Evolutionary conservation across 177 flowering plant species (phyloP).

Genomic region (Vitis hybrid): DNA sequence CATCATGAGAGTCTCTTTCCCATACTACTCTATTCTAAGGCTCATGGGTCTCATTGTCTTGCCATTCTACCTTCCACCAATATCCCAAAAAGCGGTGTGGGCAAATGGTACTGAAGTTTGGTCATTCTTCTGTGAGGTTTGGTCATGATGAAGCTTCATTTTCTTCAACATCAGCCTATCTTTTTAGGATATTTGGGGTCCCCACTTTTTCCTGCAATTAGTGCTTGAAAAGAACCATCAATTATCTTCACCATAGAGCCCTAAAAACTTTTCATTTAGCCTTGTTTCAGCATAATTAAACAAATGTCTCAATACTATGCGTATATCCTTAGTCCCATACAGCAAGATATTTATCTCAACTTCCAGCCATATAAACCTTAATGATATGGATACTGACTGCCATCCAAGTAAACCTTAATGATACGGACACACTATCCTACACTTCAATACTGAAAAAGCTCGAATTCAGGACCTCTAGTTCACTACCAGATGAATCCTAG

Average conservation of each 20-base stretch:
- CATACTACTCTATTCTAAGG: not conserved
- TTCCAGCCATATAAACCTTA: too few species aligned
- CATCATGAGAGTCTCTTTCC: too few species aligned
- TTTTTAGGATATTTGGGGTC: not conserved
- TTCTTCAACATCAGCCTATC: not conserved
- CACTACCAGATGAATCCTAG: too few species aligned
- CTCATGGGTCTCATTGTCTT: not conserved
- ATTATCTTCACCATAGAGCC: not conserved
- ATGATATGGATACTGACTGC: too few species aligned
- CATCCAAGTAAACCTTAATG: too few species aligned
- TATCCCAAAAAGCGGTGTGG: not conserved
- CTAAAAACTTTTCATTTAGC: not conserved
- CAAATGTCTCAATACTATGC: too few species aligned
- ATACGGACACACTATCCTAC: too few species aligned
- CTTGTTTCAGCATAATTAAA: too few species aligned
- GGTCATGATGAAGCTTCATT: not conserved
- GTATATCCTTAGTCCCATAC: too few species aligned
- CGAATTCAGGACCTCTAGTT: too few species aligned
- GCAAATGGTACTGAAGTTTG: not conserved
- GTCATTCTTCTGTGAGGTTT: not conserved
- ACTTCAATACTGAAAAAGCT: too few species aligned
- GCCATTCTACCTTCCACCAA: not conserved
- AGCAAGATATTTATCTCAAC: too few species aligned
- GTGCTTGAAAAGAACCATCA: not conserved
- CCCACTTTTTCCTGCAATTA: not conserved